These are phyloP conservation scores for Cystoderma amianthinum DNA, from an alignment of 768 basidiomycete genomes.

Conservation along the genomic window DNA sequence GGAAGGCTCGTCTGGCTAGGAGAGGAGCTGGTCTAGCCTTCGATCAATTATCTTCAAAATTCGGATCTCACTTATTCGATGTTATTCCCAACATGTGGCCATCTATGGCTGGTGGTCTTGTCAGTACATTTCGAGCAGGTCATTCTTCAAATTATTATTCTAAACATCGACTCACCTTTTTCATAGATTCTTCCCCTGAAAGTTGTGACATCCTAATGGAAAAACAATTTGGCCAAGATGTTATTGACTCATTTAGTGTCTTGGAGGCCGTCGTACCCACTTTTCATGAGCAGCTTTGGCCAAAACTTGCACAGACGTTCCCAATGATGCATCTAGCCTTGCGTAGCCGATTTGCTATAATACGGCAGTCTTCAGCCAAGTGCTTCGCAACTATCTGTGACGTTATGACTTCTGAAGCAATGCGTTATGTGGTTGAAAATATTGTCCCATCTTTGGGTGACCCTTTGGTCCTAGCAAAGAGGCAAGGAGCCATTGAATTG, in stretches of 20 bases:
- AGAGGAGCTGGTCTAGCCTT: conserved; percentile 86
- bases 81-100: conserved; percentile 94
- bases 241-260: conserved; percentile 90
- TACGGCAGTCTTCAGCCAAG: conserved; percentile 81
- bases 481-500: conserved; percentile 88
- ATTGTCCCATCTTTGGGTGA: conserved; percentile 82
- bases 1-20: conserved; percentile 65
- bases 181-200: conserved; percentile 43
- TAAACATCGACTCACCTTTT: background rate
- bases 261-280: conserved; percentile 76
- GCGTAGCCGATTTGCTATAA: conserved; percentile 83
- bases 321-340: conserved; percentile 72
- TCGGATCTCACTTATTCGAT: conserved; percentile 66
- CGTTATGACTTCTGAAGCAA: conserved; percentile 77
- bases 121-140: conserved; percentile 66
- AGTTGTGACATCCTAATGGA: conserved; percentile 62
- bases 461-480: conserved; percentile 59
- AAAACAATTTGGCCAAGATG: conserved; percentile 75
- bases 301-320: conserved; percentile 64
- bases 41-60: conserved; percentile 64
- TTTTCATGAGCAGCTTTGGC: conserved; percentile 64
- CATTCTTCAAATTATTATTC: conserved; percentile 1
- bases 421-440: conserved; percentile 84
- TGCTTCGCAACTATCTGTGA: conserved; percentile 87
- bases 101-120: conserved; percentile 76